phyloP scores from a whole-genome alignment of 2,329 filamentous ascomycete genomes.

The Simplicillium sp. region DNA sequence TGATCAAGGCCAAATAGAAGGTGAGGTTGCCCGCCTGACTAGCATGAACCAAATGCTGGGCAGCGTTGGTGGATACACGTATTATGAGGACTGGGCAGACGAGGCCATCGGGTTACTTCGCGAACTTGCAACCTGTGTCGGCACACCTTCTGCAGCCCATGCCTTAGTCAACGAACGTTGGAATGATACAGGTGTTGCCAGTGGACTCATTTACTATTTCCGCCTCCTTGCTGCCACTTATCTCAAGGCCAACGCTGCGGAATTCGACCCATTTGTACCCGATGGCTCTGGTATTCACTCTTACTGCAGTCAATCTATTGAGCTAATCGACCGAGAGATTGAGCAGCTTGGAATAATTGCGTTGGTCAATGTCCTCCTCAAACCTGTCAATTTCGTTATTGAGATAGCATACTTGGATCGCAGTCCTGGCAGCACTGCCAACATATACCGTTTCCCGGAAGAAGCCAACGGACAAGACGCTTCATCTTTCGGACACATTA shows the following conservation, averaged over 20 bases:
- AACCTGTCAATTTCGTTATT: slow-evolving; percentile 67
- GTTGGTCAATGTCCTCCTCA: slow-evolving; percentile 69
- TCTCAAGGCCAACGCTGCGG: slow-evolving; percentile 63
- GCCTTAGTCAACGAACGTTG: slow-evolving; percentile 53
- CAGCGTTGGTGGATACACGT: slow-evolving; percentile 60
- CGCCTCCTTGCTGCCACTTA: slow-evolving; percentile 76
- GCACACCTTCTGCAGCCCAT: slow-evolving; percentile 47
- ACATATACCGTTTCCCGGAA: slow-evolving; percentile 55
- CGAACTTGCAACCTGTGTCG: slow-evolving; percentile 50
- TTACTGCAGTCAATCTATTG: slow-evolving; percentile 63
- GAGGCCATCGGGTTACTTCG: slow-evolving; percentile 61
- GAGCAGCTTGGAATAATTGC: slow-evolving; percentile 80
- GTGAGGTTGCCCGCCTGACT: slow-evolving; percentile 63
- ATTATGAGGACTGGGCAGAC: slow-evolving; percentile 74
- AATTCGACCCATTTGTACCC: slow-evolving; percentile 64
- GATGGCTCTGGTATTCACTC: slow-evolving; percentile 49
- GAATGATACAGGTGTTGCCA: slow-evolving; percentile 60
- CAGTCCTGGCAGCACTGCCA: slow-evolving; percentile 68
- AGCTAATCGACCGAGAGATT: slow-evolving; percentile 72
- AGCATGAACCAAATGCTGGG: slow-evolving; percentile 63
- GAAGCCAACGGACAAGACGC: slow-evolving; percentile 37
- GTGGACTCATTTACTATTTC: slow-evolving; percentile 75
- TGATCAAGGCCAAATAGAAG: slow-evolving; percentile 54
- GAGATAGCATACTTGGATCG: slow-evolving; percentile 90
- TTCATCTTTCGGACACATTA: slow-evolving; percentile 36